Conservation (phyloP, 345 rosid genomes). For the Adansonia digitata region DNA sequence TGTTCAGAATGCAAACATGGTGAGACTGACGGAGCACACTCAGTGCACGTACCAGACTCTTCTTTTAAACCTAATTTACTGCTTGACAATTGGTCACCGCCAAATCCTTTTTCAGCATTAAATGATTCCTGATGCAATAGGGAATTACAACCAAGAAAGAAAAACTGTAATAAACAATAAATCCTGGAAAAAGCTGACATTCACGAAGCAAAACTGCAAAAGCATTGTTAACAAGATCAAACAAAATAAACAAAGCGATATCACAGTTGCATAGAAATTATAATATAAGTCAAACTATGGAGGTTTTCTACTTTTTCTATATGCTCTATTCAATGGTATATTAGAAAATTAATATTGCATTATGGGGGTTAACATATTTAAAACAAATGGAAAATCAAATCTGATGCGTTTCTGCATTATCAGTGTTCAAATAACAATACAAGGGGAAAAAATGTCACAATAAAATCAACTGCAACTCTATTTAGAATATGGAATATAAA, state of each 20-base stretch:
- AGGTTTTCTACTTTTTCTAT: neutral
- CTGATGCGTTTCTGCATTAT: neutral
- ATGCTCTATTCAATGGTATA: neutral
- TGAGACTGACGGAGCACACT: slow-evolving; percentile 12
- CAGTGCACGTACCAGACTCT: slow-evolving; percentile 7
- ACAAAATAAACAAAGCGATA: neutral
- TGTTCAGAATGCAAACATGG: slow-evolving; percentile 10
- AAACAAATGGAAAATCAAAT: neutral
- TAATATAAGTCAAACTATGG: too few relatives aligned
- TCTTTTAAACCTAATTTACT: slow-evolving; percentile 4
- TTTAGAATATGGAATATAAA: neutral
- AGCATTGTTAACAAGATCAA: neutral
- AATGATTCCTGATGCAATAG: slow-evolving; percentile 9
- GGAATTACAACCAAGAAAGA: neutral
- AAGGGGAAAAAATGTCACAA: neutral
- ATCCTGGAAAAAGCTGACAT: neutral
- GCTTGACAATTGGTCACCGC: neutral
- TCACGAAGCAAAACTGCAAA: neutral
- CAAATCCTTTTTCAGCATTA: neutral
- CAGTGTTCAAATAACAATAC: neutral
- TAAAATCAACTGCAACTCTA: neutral
- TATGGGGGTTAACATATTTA: neutral
- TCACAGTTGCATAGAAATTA: neutral
- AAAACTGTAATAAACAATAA: neutral
- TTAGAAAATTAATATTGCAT: neutral